Percentiles rank a stretch among this genome's conserved stretches.
phyloP scores from a whole-genome alignment of 1,284 basidiomycete species.

The Leccinum laetum region DNA sequence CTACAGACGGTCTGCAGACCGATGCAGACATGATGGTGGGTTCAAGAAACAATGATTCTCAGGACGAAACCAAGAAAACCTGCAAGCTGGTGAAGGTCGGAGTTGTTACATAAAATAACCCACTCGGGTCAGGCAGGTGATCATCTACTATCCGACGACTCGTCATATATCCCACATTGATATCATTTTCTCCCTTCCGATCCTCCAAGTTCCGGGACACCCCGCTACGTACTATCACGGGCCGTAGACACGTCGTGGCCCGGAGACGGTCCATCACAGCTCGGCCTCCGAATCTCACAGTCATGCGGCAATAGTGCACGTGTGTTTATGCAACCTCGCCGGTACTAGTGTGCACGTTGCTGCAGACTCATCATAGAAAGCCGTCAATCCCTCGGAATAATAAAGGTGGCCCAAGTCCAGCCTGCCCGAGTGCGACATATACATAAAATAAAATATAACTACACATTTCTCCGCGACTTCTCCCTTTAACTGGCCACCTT shows the following conservation, averaged over 20 bases:
- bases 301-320: neutral
- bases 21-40: constrained; percentile 30
- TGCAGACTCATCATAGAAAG: neutral
- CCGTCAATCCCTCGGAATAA: constrained; percentile 9
- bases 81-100: neutral
- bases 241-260: neutral
- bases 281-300: constrained; percentile 18
- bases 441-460: neutral
- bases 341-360: neutral
- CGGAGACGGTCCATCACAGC: neutral
- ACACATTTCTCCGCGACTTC: neutral
- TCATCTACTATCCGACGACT: neutral
- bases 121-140: constrained; percentile 1
- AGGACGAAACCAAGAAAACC: constrained; percentile 5
- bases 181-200: neutral
- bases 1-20: constrained; percentile 31
- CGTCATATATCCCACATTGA: neutral
- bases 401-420: neutral
- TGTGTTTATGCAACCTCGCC: neutral
- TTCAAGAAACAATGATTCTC: constrained; percentile 25
- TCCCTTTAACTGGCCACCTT: constrained; percentile 29
- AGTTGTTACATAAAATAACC: constrained; percentile 30
- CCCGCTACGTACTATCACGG: constrained; percentile 6
- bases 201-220: constrained; percentile 6
- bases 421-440: neutral